Conservation (phyloP, 306 rosid genomes). For the Quillaja saponaria region DNA sequence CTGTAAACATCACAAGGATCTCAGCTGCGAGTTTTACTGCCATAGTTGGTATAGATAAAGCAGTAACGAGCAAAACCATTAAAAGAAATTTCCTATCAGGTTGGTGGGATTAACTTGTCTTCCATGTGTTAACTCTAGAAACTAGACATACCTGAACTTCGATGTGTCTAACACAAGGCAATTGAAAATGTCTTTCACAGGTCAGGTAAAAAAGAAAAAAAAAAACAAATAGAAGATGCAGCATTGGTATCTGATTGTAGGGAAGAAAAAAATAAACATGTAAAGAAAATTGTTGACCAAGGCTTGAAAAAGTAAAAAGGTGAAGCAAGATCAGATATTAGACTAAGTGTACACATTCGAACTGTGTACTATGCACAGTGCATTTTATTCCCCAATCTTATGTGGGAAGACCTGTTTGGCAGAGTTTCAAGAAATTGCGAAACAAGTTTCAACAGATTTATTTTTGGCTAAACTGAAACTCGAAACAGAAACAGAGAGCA, state of each 20-base stretch:
- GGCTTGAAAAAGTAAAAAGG: background rate
- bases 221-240: background rate
- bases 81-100: conserved; percentile 15
- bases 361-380: background rate
- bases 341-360: background rate
- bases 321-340: background rate
- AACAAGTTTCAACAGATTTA: too few species aligned
- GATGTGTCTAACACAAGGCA: background rate
- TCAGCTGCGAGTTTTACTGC: conserved; percentile 6
- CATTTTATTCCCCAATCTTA: too few species aligned
- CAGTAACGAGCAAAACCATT: background rate
- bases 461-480: too few species aligned
- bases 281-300: too few species aligned
- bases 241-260: too few species aligned
- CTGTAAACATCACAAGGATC: conserved; percentile 44
- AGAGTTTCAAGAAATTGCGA: too few species aligned
- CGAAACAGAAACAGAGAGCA: too few species aligned
- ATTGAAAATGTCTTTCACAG: background rate
- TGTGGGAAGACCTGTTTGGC: too few species aligned
- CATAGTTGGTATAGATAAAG: conserved; percentile 1
- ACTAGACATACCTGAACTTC: background rate
- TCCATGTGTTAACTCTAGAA: background rate
- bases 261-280: too few species aligned
- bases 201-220: background rate
- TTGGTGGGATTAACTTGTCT: background rate